These are phyloP conservation scores for Debaryomyces coudertii DNA, from an alignment of 1,139 yeast species.

Conservation along the genomic window DNA sequence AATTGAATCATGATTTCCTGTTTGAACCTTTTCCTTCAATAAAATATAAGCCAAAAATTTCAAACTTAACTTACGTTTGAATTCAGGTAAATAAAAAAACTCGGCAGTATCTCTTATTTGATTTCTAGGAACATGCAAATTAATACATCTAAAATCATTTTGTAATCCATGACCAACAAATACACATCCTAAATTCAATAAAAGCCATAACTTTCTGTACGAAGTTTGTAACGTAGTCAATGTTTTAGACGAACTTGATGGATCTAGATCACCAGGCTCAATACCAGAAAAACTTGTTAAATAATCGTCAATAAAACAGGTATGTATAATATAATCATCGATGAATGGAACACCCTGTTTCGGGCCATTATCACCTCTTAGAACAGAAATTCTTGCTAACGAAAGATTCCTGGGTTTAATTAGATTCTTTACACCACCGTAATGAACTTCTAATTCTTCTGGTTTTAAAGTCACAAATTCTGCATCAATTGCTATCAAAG, in stretches of 20 bases:
- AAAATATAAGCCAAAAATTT: slow-evolving; percentile 85
- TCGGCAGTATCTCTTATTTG: slow-evolving; percentile 92
- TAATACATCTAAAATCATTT: slow-evolving; percentile 91
- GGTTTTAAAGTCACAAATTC: slow-evolving; percentile 87
- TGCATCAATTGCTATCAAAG: slow-evolving; percentile 91
- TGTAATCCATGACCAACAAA: slow-evolving; percentile 94
- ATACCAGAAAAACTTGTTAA: slow-evolving; percentile 92
- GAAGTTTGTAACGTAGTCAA: slow-evolving; percentile 84
- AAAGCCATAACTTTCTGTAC: slow-evolving; percentile 84
- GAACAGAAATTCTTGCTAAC: slow-evolving; percentile 85
- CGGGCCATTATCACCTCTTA: slow-evolving; percentile 73
- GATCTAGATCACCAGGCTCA: slow-evolving; percentile 87
- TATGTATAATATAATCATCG: slow-evolving; percentile 87
- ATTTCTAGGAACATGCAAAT: slow-evolving; percentile 78
- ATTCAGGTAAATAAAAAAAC: slow-evolving; percentile 69
- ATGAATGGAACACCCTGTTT: slow-evolving; percentile 79
- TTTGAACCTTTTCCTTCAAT: slow-evolving; percentile 76
- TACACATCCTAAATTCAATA: slow-evolving; percentile 83
- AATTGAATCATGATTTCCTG: slow-evolving; percentile 93
- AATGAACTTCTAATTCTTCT: slow-evolving; percentile 76
- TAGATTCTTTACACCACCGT: slow-evolving; percentile 66
- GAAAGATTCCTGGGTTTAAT: slow-evolving; percentile 77
- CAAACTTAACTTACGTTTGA: slow-evolving; percentile 78
- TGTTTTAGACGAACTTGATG: slow-evolving; percentile 62
- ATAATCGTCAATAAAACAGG: slow-evolving; percentile 75